Percentiles rank a stretch among this genome's conserved stretches.
Evolutionary conservation across 169 alveolate species (phyloP).

Genomic region (Cryptosporidium viatorum): DNA sequence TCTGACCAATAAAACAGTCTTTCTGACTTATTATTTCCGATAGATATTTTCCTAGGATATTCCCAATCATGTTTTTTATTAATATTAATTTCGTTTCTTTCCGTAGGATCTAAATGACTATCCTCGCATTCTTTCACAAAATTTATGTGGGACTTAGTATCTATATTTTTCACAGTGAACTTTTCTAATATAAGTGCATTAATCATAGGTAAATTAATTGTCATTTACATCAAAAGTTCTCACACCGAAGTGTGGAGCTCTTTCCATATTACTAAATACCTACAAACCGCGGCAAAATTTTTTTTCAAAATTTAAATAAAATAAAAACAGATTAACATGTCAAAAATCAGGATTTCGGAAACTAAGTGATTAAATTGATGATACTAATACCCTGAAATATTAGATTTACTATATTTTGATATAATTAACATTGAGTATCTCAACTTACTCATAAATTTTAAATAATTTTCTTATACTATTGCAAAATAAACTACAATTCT

Average conservation of each 20-base stretch:
- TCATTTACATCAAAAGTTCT: conserved; percentile 1
- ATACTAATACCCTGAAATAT: neutral
- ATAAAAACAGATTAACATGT: neutral
- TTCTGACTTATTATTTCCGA: neutral
- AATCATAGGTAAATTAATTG: conserved; percentile 12
- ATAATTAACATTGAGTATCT: neutral
- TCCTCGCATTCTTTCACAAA: neutral
- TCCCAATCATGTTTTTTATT: neutral
- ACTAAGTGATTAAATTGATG: neutral
- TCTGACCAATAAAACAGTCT: conserved; percentile 35
- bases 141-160: neutral
- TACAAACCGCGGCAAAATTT: neutral
- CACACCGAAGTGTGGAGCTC: conserved; percentile 44
- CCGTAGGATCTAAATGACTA: neutral
- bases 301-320: neutral
- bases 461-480: neutral
- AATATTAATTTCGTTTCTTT: neutral
- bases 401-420: neutral
- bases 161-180: neutral
- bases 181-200: conserved; percentile 42
- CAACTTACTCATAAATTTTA: neutral
- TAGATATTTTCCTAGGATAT: conserved; percentile 36
- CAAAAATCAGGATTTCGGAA: neutral
- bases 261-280: neutral
- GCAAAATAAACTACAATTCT: neutral